Base-by-base conservation (phyloP, 1,284 basidiomycete genomes). In the Sporisorium graminicola region DNA sequence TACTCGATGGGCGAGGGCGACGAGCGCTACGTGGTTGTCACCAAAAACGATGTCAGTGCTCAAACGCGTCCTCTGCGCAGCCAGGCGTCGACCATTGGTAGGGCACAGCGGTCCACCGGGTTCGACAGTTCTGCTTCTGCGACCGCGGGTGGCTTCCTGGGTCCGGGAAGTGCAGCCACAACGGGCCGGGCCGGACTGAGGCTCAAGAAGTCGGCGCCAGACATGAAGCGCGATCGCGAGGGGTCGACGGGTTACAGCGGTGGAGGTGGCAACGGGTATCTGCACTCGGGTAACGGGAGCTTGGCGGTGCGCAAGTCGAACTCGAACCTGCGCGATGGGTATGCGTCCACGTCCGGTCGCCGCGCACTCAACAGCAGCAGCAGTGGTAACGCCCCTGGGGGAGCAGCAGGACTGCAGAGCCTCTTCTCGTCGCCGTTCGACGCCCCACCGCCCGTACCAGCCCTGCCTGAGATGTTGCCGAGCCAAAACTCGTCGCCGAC, bases 1-100 rank as follows among this genome's bases (percentile, higher is more conserved):
- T 93, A 94, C 79, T 95, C 94, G 31, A 90, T 95, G 43, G 96
- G 95, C 13, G 94, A 94, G 82, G 94, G 94, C 35, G 95, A 97
- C 13, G 93, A 94, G 61, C 88, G 95, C 69, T 93, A 94, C 85
- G 96, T 95, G 16, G 93, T 98, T 43, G 95, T 99, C 22, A 80
- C 80, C 58, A 85, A 85, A 71, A 78, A 80, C 27, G 81, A 83
- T 58, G 69, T 78, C 26, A 43, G 52, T 6, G 52, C 62, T 12
- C 62, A 57, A 22, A 37, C 58, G 5, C 65, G 67, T 53, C 73
- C 82, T n/a, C 66, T 81, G 27, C 73, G 81, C 47, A 56, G 55
- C 20, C 80, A 82, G 51, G 75, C 80, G 0, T 82, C 79, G 2
- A 81, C 81, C 35, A 82, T 82, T 29, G 77, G 81, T 5, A 67